phyloP scores from a whole-genome alignment of 306 rosid species.

The Erythrophleum fordii region DNA sequence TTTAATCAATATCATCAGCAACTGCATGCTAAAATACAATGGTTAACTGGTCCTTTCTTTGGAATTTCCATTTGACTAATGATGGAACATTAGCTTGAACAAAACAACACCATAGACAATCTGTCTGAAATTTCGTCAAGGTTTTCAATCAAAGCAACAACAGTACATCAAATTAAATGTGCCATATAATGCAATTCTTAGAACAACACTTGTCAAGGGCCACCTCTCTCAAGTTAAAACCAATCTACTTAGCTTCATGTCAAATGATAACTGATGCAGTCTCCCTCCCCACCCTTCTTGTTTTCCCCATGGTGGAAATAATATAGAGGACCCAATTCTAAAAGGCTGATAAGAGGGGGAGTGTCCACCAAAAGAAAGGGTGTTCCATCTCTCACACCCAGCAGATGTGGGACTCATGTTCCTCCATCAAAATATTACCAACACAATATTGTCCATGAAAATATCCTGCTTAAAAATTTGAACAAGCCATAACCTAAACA shows the following conservation, averaged over 20 bases:
- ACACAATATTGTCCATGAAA: slow-evolving; percentile 3
- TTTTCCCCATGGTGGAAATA: too few relatives aligned
- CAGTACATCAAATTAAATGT: neutral
- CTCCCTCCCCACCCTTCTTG: neutral
- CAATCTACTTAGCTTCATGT: slow-evolving; percentile 12
- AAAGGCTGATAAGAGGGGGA: neutral
- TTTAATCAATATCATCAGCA: neutral
- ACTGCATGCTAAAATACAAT: slow-evolving; percentile 18
- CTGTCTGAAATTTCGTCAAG: neutral
- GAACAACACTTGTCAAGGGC: neutral
- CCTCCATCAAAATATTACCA: neutral
- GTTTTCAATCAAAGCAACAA: neutral
- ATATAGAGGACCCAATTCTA: neutral
- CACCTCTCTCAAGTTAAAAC: slow-evolving; percentile 7
- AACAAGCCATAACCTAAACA: neutral
- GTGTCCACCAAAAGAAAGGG: neutral
- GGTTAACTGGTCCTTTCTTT: neutral
- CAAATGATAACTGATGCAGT: neutral
- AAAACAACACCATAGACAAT: slow-evolving; percentile 19
- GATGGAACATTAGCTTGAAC: slow-evolving; percentile 26
- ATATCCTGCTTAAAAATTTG: slow-evolving; percentile 24
- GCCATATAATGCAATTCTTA: neutral
- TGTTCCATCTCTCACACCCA: neutral
- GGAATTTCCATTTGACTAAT: slow-evolving; percentile 11
- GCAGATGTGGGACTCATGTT: neutral